These are phyloP conservation scores for Colletotrichum plurivorum DNA, from an alignment of 2,329 filamentous ascomycete genomes.

Conservation along the genomic window DNA sequence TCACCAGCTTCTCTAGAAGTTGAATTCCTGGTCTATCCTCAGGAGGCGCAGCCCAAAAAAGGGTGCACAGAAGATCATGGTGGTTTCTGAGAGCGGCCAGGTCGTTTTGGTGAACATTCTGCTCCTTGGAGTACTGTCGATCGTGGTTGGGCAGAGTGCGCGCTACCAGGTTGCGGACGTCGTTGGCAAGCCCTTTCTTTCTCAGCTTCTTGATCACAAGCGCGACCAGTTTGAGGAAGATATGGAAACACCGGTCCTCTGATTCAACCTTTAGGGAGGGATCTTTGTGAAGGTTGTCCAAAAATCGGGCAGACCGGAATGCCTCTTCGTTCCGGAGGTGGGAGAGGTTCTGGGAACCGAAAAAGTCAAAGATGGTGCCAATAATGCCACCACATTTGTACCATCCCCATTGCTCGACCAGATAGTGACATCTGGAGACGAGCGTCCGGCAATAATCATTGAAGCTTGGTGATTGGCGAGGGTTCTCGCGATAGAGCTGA, in stretches of 20 bases:
- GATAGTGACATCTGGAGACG: constrained; percentile 72
- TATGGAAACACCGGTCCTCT: constrained; percentile 75
- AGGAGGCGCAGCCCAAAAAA: constrained; percentile 75
- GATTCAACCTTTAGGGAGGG: constrained; percentile 65
- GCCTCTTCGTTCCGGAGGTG: constrained; percentile 77
- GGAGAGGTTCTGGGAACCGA: constrained; percentile 72
- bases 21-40: constrained; percentile 67
- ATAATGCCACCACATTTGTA: constrained; percentile 69
- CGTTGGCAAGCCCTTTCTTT: constrained; percentile 64
- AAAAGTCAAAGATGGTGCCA: constrained; percentile 77
- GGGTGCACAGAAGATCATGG: constrained; percentile 76
- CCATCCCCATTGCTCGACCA: constrained; percentile 78
- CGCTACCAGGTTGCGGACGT: constrained; percentile 72
- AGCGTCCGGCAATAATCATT: constrained; percentile 75
- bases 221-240: constrained; percentile 76
- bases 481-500: constrained; percentile 68
- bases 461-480: constrained; percentile 71
- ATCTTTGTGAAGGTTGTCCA: constrained; percentile 65
- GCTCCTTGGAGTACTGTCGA: constrained; percentile 74
- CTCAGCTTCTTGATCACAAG: constrained; percentile 68
- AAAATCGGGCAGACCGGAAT: constrained; percentile 71
- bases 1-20: constrained; percentile 72
- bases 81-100: constrained; percentile 77
- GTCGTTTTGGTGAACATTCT: constrained; percentile 71
- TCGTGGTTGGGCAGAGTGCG: constrained; percentile 77